These are phyloP conservation scores for Aspergillus bombycis DNA, from an alignment of 2,329 filamentous ascomycete species.

Conservation along the genomic window DNA sequence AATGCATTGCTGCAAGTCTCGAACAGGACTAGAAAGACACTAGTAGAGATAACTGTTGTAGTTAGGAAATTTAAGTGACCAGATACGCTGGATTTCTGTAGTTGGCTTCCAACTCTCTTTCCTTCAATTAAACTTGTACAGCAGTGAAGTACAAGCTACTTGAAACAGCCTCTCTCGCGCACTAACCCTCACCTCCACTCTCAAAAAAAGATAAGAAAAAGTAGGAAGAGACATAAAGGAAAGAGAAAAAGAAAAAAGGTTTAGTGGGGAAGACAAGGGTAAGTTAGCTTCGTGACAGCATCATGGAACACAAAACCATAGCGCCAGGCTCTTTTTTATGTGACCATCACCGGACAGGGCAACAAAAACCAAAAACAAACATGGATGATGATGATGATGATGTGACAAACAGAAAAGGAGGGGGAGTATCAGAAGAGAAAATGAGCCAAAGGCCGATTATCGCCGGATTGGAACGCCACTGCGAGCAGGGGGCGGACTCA, in stretches of 20 bases:
- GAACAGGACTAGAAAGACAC: background rate
- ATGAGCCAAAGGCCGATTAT: slow-evolving; percentile 39
- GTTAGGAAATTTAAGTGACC: background rate
- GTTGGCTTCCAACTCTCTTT: background rate
- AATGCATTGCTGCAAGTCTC: background rate
- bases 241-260: background rate
- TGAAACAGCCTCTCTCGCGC: background rate
- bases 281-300: slow-evolving; percentile 12
- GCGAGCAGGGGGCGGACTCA: slow-evolving; percentile 49
- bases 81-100: background rate
- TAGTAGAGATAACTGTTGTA: background rate
- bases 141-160: background rate
- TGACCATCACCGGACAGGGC: slow-evolving; percentile 21
- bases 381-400: background rate
- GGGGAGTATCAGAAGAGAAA: slow-evolving; percentile 12
- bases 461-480: slow-evolving; percentile 68
- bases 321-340: slow-evolving; percentile 40
- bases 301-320: slow-evolving; percentile 28
- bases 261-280: background rate
- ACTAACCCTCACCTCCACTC: background rate
- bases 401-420: slow-evolving; percentile 10
- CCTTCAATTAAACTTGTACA: background rate
- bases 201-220: slow-evolving; percentile 10
- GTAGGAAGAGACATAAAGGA: background rate
- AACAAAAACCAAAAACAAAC: slow-evolving; percentile 9